Percentiles rank a stretch among this genome's conserved stretches.
phyloP scores from a whole-genome alignment of 805 yeast species.

The Starmerella khaoyaiensis region DNA sequence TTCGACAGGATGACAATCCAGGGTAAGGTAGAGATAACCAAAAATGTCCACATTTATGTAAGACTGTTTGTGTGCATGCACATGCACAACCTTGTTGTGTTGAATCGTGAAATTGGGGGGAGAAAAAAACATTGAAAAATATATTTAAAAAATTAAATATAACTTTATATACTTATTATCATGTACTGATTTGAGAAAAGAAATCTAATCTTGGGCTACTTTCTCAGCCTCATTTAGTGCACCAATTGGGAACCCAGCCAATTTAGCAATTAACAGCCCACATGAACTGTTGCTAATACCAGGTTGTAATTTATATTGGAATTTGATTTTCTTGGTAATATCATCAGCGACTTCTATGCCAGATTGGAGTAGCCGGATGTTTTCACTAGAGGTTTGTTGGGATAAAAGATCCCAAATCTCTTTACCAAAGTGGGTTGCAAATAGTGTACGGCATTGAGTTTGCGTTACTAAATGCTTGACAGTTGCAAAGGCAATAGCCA shows the following conservation, averaged over 20 bases:
- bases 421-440: conserved; percentile 76
- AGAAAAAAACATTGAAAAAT: too few relatives aligned
- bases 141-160: too few relatives aligned
- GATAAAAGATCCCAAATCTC: conserved; percentile 37
- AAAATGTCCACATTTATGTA: too few relatives aligned
- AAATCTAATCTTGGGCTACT: too few relatives aligned
- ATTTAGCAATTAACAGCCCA: conserved; percentile 61
- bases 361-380: conserved; percentile 14
- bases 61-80: too few relatives aligned
- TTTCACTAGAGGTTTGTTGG: not conserved
- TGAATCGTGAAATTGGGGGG: too few relatives aligned
- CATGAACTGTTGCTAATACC: conserved; percentile 68
- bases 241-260: conserved; percentile 62
- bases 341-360: conserved; percentile 7
- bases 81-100: too few relatives aligned
- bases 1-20: too few relatives aligned
- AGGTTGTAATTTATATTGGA: conserved; percentile 38
- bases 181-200: too few relatives aligned
- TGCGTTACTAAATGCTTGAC: conserved; percentile 40
- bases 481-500: conserved; percentile 72
- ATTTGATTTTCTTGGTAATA: conserved; percentile 26
- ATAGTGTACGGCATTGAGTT: conserved; percentile 60
- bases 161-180: too few relatives aligned
- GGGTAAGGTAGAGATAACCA: too few relatives aligned
- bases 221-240: conserved; percentile 44